Evolutionary conservation across 2,329 filamentous ascomycete genomes (phyloP).

Genomic region (Teratosphaeria nubilosa): DNA sequence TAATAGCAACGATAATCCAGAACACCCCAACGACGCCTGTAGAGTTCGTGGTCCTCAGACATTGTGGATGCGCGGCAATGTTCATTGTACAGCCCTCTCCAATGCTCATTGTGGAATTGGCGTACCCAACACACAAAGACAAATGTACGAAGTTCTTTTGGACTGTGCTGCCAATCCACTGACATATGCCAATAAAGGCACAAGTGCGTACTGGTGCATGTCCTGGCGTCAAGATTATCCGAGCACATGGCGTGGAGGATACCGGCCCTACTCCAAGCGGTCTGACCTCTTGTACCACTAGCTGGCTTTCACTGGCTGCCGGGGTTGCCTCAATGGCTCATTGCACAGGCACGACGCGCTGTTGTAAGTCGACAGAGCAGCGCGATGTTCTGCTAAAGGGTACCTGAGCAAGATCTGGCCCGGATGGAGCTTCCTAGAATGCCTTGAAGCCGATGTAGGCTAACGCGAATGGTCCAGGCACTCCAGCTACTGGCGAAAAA

Average conservation of each 20-base stretch:
- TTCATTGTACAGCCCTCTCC: slow-evolving; percentile 14
- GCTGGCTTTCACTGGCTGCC: slow-evolving; percentile 40
- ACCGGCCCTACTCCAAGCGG: slow-evolving; percentile 11
- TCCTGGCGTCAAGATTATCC: slow-evolving; percentile 10
- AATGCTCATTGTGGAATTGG: slow-evolving; percentile 11
- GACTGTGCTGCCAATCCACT: neutral
- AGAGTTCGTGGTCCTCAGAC: slow-evolving; percentile 11
- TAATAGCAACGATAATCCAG: slow-evolving; percentile 26
- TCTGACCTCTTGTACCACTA: slow-evolving; percentile 52
- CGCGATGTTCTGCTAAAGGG: neutral
- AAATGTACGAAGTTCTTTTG: neutral
- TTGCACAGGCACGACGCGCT: slow-evolving; percentile 50
- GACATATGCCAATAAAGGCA: slow-evolving; percentile 1
- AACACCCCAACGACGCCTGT: slow-evolving; percentile 17
- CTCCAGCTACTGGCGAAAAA: slow-evolving; percentile 50
- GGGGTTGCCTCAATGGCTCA: slow-evolving; percentile 54
- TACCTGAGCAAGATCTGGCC: neutral
- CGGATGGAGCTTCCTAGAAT: neutral
- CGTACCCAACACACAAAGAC: slow-evolving; percentile 14
- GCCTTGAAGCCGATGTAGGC: neutral
- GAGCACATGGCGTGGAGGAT: slow-evolving; percentile 13
- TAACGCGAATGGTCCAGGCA: neutral
- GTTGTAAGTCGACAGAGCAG: slow-evolving; percentile 33
- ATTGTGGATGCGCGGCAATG: slow-evolving; percentile 13
- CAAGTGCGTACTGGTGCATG: slow-evolving; percentile 10